A percentile compares a stretch with the other conserved stretches of the same genome.
phyloP scores from a whole-genome alignment of 306 rosid genomes.

The Cucumis hystrix region DNA sequence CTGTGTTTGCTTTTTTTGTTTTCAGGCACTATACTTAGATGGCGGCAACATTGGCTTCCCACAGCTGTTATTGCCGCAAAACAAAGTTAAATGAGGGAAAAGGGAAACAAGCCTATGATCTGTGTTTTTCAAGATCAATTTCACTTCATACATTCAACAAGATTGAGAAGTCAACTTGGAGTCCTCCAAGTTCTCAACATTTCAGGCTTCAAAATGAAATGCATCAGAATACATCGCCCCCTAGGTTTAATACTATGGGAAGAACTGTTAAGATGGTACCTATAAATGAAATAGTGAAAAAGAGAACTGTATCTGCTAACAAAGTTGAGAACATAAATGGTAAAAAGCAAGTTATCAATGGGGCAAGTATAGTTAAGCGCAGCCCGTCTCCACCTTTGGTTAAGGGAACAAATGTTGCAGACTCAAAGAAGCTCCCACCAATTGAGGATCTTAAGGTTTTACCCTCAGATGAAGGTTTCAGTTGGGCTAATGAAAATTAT shows the following conservation, averaged over 20 bases:
- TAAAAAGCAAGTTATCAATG: slow-evolving; percentile 37
- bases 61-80: slow-evolving; percentile 37
- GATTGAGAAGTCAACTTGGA: slow-evolving; percentile 16
- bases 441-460: slow-evolving; percentile 64
- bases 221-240: slow-evolving; percentile 40
- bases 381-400: slow-evolving; percentile 21
- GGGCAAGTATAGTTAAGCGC: slow-evolving; percentile 41
- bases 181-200: slow-evolving; percentile 7
- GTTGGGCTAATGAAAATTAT: slow-evolving; percentile 93
- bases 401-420: slow-evolving; percentile 20
- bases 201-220: slow-evolving; percentile 32
- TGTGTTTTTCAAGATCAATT: slow-evolving; percentile 49
- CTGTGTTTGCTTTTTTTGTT: neutral
- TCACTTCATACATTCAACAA: slow-evolving; percentile 27
- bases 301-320: slow-evolving; percentile 23
- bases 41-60: slow-evolving; percentile 57
- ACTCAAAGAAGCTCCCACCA: slow-evolving; percentile 45
- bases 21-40: slow-evolving; percentile 23
- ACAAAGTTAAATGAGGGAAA: slow-evolving; percentile 31
- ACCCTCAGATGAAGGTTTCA: slow-evolving; percentile 83
- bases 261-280: slow-evolving; percentile 78
- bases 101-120: slow-evolving; percentile 21
- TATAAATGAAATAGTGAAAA: slow-evolving; percentile 44
- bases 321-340: slow-evolving; percentile 29
- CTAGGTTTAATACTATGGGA: slow-evolving; percentile 49